phyloP scores from a whole-genome alignment of 2,329 filamentous ascomycete species.

The Fusarium paranaense region DNA sequence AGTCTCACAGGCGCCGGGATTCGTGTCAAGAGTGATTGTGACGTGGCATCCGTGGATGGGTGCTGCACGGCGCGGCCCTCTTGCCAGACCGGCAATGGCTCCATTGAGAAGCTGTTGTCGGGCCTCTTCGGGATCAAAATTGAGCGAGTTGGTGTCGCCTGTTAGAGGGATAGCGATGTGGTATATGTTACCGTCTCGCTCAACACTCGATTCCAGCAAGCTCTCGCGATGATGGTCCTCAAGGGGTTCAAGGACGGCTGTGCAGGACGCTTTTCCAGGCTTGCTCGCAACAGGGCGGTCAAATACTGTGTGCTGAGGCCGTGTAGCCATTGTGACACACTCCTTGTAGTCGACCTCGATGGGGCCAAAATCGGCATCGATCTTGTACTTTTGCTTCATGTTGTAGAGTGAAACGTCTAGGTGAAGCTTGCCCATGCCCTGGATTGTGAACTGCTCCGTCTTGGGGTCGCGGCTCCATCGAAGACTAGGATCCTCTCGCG shows the following conservation, averaged over 20 bases:
- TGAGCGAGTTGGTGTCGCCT: conserved; percentile 60
- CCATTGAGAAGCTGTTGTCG: conserved; percentile 78
- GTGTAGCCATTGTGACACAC: conserved; percentile 71
- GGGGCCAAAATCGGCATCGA: conserved; percentile 84
- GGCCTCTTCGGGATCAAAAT: conserved; percentile 62
- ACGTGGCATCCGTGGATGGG: conserved; percentile 83
- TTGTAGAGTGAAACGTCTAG: conserved; percentile 92
- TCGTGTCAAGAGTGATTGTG: conserved; percentile 74
- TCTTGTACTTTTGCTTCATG: conserved; percentile 89
- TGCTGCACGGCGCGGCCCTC: conserved; percentile 83
- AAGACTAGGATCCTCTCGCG: conserved; percentile 93
- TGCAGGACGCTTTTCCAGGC: conserved; percentile 80
- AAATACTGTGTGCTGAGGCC: conserved; percentile 71
- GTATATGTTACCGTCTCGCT: conserved; percentile 78
- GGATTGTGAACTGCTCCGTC: conserved; percentile 91
- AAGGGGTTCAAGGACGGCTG: conserved; percentile 73
- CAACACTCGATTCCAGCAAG: conserved; percentile 56
- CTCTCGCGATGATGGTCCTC: conserved; percentile 54
- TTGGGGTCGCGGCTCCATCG: conserved; percentile 88
- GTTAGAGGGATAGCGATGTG: conserved; percentile 66
- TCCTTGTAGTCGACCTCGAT: conserved; percentile 98
- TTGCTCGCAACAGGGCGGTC: conserved; percentile 86
- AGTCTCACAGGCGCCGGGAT: conserved; percentile 64
- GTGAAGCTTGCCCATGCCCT: conserved; percentile 96
- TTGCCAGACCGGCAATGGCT: conserved; percentile 82